Percentiles rank a stretch among this genome's conserved stretches.
Evolutionary conservation across 108 stramenopile species (phyloP).

Genomic region (Nannochloropsis oceanica): DNA sequence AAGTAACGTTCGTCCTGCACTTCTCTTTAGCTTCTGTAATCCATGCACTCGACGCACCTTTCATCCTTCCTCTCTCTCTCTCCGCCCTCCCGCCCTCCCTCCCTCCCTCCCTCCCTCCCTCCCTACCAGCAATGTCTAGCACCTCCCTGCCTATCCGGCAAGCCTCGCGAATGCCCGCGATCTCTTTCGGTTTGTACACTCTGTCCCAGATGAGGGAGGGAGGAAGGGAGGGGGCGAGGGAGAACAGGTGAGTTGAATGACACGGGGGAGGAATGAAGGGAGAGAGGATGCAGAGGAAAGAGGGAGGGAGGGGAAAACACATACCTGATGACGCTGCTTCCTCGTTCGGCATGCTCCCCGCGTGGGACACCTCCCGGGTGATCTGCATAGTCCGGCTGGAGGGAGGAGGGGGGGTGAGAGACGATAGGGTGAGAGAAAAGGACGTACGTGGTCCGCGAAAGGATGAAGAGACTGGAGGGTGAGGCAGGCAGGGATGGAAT

Average conservation of each 20-base stretch:
- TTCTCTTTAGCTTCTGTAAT: neutral
- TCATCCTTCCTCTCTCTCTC: too few relatives aligned
- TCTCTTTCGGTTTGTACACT: constrained; percentile 34
- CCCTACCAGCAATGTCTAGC: neutral
- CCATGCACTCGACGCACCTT: neutral
- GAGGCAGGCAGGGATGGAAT: too few relatives aligned
- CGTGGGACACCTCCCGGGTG: constrained; percentile 5
- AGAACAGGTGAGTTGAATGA: neutral
- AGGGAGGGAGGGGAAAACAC: neutral
- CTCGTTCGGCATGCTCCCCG: neutral
- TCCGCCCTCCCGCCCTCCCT: too few relatives aligned
- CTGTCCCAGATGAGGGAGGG: constrained; percentile 8
- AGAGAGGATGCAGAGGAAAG: neutral
- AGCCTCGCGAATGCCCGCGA: constrained; percentile 31
- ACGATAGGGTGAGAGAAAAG: too few relatives aligned
- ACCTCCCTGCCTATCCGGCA: constrained; percentile 14
- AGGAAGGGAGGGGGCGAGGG: neutral
- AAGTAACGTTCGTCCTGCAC: neutral
- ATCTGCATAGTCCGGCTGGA: constrained; percentile 41
- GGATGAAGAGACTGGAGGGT: too few relatives aligned
- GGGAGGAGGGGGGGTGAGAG: too few relatives aligned
- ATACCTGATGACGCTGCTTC: neutral
- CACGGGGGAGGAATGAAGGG: neutral
- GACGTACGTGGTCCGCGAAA: too few relatives aligned
- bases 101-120: too few relatives aligned